Conservation (phyloP, 202 grass and related monocot genomes). For the Saccharum hybrid region DNA sequence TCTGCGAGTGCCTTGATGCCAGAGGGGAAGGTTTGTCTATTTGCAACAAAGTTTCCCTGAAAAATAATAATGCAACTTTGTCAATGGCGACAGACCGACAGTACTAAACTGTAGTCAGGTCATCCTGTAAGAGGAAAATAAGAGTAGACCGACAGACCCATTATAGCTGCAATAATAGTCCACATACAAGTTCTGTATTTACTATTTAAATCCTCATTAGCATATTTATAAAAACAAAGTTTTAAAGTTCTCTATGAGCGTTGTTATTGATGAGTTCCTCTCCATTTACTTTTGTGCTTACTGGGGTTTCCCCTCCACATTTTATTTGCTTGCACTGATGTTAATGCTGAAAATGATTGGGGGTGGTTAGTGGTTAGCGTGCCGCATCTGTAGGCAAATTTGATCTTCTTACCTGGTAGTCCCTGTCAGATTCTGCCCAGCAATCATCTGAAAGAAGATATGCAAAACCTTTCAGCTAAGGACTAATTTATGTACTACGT, state of each 20-base stretch:
- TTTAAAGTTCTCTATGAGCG: not conserved
- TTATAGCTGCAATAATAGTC: not conserved
- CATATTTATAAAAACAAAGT: not conserved
- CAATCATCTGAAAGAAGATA: constrained; percentile 88
- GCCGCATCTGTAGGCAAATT: constrained; percentile 13
- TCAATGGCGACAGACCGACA: constrained; percentile 20
- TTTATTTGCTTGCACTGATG: not conserved
- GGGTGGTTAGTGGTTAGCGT: constrained; percentile 26
- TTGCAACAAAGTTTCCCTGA: constrained; percentile 81
- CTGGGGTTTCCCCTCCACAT: not conserved
- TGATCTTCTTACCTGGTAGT: constrained; percentile 65
- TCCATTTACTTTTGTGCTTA: not conserved
- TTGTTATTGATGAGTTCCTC: not conserved
- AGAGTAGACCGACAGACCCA: not conserved
- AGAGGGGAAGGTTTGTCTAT: constrained; percentile 75
- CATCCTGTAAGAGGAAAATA: not conserved
- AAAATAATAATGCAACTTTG: constrained; percentile 8
- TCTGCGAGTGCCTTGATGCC: constrained; percentile 87
- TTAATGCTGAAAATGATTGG: constrained; percentile 41
- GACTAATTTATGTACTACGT: not conserved
- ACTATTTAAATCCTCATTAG: not conserved
- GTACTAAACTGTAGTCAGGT: not conserved
- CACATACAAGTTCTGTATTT: not conserved
- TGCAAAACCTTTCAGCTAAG: not conserved
- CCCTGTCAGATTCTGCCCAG: constrained; percentile 79